Evolutionary conservation across 176 grass and related monocot species (phyloP).

Genomic region (Raddia guianensis): DNA sequence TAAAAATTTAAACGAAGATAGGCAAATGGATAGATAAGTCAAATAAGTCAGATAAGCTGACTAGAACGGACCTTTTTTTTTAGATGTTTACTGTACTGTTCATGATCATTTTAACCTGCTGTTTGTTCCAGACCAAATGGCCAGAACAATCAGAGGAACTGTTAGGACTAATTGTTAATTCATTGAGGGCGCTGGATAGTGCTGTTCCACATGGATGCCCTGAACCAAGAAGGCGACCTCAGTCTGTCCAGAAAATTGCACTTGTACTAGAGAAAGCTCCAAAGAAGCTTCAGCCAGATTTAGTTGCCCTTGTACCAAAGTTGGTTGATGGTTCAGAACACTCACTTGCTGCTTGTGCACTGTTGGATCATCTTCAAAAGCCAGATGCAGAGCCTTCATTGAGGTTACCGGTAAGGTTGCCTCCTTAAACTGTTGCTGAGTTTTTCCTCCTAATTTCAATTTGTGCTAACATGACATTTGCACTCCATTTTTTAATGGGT

Average conservation of each 20-base stretch:
- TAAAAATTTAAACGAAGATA: no score
- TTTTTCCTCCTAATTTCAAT: slow-evolving; percentile 2
- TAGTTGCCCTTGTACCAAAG: slow-evolving; percentile 86
- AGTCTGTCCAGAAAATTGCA: slow-evolving; percentile 76
- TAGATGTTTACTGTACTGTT: slow-evolving; percentile 15
- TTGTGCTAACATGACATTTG: slow-evolving; percentile 4
- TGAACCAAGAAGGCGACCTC: slow-evolving; percentile 68
- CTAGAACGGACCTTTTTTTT: no score
- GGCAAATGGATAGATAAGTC: no score
- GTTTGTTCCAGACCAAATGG: slow-evolving; percentile 78
- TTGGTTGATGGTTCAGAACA: slow-evolving; percentile 83
- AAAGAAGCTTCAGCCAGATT: slow-evolving; percentile 77
- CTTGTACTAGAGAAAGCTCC: slow-evolving; percentile 84
- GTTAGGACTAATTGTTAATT: slow-evolving; percentile 87
- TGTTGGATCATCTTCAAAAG: slow-evolving; percentile 68
- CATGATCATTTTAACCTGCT: slow-evolving; percentile 24
- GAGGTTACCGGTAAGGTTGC: slow-evolving; percentile 65
- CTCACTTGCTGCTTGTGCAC: slow-evolving; percentile 66
- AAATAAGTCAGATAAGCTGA: no score
- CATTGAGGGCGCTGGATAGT: slow-evolving; percentile 72
- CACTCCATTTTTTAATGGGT: slow-evolving; percentile 9
- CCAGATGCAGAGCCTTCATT: slow-evolving; percentile 64
- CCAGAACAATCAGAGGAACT: slow-evolving; percentile 85
- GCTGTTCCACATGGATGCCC: slow-evolving; percentile 71
- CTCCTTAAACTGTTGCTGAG: neutral